Base-by-base conservation (phyloP, 352 stramenopile species). In the Pythium dissotocum region DNA sequence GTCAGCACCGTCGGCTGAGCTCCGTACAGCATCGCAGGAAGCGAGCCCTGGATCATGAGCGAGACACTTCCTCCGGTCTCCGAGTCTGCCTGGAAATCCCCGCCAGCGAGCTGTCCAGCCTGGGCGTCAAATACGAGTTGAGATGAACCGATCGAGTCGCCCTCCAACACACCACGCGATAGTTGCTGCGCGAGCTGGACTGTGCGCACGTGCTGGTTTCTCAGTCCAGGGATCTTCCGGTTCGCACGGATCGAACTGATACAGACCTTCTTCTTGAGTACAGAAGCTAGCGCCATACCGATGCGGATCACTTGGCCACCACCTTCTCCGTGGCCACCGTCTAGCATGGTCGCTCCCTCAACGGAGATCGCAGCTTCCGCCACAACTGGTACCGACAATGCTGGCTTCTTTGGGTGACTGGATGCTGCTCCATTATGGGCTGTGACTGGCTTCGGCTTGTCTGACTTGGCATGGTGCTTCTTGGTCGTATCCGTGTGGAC, bases 281-380 rank as follows among this genome's bases (percentile, higher is more conserved):
- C 80, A 4, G 79, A 73, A 8, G 84, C 86, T 18, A 96, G 82
- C 0, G 78, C 80, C 42, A 89, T 83, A 1, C 89, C 75, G 35
- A 97, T 89, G 5, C 91, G 89, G 28, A 97, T 69, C 33, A 98
- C 77, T 63, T 98, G 93, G 0, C 93, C 93, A 56, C 93, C 93
- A 52, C 93, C 93, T 78, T 98, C 93, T 32, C 85, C 80, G 16
- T 69, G 75, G 8, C 81, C 80, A 24, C 85, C 85, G 36, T 93
- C 69, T 4, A 93, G 48, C 2, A 78, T 51, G 14, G 85, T 66
- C 8, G 62, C 62, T 21, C 72, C 62, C 24, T 72, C 32, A 1
- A 71, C 36, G 4, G 64, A 49, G n/a, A 57, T 60, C 13, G 4
- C 38, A 32, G 13, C 18, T 32, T 28, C 12, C 5, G 8, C 5